These are phyloP conservation scores for Baorangia bicolor DNA, from an alignment of 768 basidiomycete species.

Conservation along the genomic window DNA sequence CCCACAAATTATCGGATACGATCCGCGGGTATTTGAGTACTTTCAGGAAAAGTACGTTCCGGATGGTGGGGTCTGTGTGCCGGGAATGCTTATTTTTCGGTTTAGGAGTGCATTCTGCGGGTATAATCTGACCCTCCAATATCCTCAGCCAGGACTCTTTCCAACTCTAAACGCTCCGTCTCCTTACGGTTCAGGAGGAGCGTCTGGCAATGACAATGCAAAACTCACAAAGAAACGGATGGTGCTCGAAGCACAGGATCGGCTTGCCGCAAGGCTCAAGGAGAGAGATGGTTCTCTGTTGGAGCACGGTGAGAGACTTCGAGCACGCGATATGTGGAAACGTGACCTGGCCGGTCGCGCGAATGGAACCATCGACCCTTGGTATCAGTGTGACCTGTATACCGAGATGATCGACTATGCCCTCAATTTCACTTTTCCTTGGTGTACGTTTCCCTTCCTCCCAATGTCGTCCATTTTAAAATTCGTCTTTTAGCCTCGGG, in stretches of 20 bases:
- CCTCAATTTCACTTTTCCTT: constrained; percentile 66
- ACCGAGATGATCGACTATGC: constrained; percentile 69
- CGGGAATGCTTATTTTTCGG: no score
- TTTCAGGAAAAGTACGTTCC: no score
- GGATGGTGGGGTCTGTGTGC: no score
- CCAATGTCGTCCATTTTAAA: not conserved
- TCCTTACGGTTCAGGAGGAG: no score
- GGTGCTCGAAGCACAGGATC: no score
- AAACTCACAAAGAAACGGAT: no score
- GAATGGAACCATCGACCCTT: constrained; percentile 58
- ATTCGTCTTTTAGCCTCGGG: constrained; percentile 12
- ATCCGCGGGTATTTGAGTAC: constrained; percentile 62
- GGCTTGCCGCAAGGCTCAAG: no score
- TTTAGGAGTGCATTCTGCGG: no score
- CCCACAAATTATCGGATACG: constrained; percentile 73
- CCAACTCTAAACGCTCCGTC: no score
- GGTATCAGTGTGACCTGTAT: constrained; percentile 61
- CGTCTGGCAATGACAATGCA: no score
- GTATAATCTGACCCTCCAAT: no score
- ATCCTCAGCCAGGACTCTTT: no score
- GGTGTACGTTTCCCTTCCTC: constrained; percentile 35
- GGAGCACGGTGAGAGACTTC: constrained; percentile 22
- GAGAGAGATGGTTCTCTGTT: constrained; percentile 14
- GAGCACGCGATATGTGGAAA: constrained; percentile 35
- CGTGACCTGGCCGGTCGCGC: constrained; percentile 48